Percentiles rank a stretch among this genome's conserved stretches.
These are phyloP conservation scores for Zygnema cylindricum DNA, from an alignment of 139 green algal species.

Conservation along the genomic window DNA sequence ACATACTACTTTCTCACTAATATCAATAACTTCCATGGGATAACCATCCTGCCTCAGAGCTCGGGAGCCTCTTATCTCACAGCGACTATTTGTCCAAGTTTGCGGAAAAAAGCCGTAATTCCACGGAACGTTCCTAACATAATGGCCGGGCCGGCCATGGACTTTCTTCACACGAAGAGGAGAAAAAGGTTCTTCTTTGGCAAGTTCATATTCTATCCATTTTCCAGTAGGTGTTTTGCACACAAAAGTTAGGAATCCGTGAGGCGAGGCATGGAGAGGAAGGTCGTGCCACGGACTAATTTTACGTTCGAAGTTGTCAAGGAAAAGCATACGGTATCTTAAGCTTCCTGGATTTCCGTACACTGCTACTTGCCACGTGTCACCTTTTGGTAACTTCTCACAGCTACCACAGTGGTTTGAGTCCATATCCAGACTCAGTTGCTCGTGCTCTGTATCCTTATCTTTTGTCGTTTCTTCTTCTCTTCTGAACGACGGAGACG, in stretches of 20 bases:
- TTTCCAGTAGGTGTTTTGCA: neutral
- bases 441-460: no score
- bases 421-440: no score
- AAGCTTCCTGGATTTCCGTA: neutral
- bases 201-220: neutral
- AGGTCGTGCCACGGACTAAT: slow-evolving; percentile 70
- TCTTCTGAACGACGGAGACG: no score
- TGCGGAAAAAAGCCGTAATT: slow-evolving; percentile 7
- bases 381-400: no score
- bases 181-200: slow-evolving; percentile 13
- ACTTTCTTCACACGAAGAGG: neutral
- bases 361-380: neutral
- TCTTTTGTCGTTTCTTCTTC: no score
- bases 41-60: neutral
- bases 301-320: neutral
- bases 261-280: neutral
- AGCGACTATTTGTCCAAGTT: neutral
- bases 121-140: neutral
- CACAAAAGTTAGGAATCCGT: slow-evolving; percentile 10
- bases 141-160: neutral
- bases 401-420: no score
- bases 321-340: neutral
- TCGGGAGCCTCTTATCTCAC: neutral
- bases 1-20: neutral
- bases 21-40: neutral